Percentiles rank a stretch among this genome's conserved stretches.
phyloP scores from a whole-genome alignment of 768 basidiomycete genomes.

The Termitomyces heimii region DNA sequence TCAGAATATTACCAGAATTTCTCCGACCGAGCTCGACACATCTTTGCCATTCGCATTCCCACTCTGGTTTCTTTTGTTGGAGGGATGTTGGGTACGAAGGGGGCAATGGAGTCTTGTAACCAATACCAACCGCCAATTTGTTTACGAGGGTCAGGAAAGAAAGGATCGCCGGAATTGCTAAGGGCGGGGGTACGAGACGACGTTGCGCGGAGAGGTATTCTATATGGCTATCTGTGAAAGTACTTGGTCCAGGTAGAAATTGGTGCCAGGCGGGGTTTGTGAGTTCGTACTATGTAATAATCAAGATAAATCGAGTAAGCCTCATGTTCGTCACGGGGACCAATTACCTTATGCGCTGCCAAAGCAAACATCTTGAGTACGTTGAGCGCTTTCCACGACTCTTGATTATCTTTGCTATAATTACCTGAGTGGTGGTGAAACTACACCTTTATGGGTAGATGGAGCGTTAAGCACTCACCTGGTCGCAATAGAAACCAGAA shows the following conservation, averaged over 20 bases:
- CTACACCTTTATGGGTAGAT: too few species aligned
- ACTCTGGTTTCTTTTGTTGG: constrained; percentile 39
- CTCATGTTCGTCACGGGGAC: neutral
- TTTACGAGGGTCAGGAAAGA: constrained; percentile 56
- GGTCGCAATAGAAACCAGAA: constrained; percentile 67
- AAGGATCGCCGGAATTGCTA: constrained; percentile 68
- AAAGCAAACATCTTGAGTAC: constrained; percentile 59
- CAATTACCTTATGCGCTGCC: constrained; percentile 52
- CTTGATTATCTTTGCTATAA: constrained; percentile 31
- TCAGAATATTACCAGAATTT: constrained; percentile 26
- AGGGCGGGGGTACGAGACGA: constrained; percentile 48
- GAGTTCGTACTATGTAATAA: constrained; percentile 55
- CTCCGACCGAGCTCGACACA: constrained; percentile 33
- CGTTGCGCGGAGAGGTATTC: constrained; percentile 41
- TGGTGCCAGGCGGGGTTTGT: constrained; percentile 51
- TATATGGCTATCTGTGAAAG: constrained; percentile 18
- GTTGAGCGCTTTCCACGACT: constrained; percentile 39
- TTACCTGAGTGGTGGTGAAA: constrained; percentile 31
- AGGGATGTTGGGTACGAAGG: constrained; percentile 23
- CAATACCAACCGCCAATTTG: constrained; percentile 21
- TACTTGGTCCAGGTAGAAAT: constrained; percentile 37
- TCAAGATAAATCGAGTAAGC: constrained; percentile 5
- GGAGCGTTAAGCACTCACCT: constrained; percentile 34
- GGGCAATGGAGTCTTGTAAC: constrained; percentile 27
- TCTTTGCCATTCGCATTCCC: constrained; percentile 69